Base-by-base conservation (phyloP, 768 basidiomycete genomes). In the Mycena vitilis region DNA sequence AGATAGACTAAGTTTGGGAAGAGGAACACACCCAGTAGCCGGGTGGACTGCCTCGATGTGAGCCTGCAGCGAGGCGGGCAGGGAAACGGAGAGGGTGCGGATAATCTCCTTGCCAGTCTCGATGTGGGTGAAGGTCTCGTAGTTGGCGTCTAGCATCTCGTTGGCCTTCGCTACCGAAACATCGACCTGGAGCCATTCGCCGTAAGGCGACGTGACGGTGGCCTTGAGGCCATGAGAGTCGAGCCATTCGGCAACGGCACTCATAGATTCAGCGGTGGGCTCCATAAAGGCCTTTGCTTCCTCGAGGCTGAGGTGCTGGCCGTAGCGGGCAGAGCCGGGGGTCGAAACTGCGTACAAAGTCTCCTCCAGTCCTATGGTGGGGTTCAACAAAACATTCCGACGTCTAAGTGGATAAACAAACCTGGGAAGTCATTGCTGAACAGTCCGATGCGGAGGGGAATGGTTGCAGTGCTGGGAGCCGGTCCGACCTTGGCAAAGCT, bases 11-110 rank as follows among this genome's bases (percentile, higher is more conserved):
- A 74, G 66, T 84, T 3, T 30, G 44, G 16, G 23, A 47, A 49
- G 15, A 1, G 6, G 45, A 20, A 56, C 13, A 54, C 44, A 71
- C 70, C 58, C 70, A 9, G 85, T 87, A 4, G 87, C 85, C 0
- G 87, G 86, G 45, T 87, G 85, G 30, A 88, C 73, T 34, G 87
- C 74, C 38, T 86, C 85, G 57, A 87, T 71, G 70, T 87, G 85
- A 20, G 76, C 75, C 59, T 84, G 77, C 52, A 88, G 63, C 55
- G 76, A 63, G 23, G 80, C 84, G 0, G 87, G 86, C n/a, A 87
- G 77, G 66, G 83, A 85, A 77, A 85, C 86, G 34, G 76, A 73
- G 0, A 81, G 82, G 10, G 87, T 85, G 63, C 87, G 84, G 53
- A 86, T 70, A 25, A 85, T 71, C 16, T 78, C 72, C 25, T 80